These are phyloP conservation scores for Magnusiomyces suaveolens DNA, from an alignment of 1,139 yeast genomes.

Conservation along the genomic window DNA sequence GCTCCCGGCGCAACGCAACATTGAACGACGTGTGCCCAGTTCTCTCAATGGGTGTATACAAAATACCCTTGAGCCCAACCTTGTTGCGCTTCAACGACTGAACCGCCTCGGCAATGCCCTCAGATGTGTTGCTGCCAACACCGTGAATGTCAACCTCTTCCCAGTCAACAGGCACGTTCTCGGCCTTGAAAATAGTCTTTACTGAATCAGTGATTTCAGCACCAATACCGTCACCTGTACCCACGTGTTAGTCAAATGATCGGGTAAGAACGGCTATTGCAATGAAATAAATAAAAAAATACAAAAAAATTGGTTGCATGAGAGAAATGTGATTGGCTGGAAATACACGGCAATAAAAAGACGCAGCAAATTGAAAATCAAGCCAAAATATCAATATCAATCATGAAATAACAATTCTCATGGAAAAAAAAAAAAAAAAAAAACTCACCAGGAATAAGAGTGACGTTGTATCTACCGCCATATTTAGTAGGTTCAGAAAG, in stretches of 20 bases:
- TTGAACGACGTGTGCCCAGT: slow-evolving; percentile 74
- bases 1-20: slow-evolving; percentile 92
- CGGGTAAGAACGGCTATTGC: not conserved
- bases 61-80: slow-evolving; percentile 92
- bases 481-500: slow-evolving; percentile 67
- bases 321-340: too few species aligned
- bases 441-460: slow-evolving; percentile 68
- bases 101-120: slow-evolving; percentile 77
- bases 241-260: too few species aligned
- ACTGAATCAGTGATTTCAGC: slow-evolving; percentile 93
- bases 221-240: slow-evolving; percentile 95
- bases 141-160: slow-evolving; percentile 88
- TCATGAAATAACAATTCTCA: not conserved
- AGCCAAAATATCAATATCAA: slow-evolving; percentile 6
- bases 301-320: not conserved
- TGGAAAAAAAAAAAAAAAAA: too few species aligned
- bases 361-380: not conserved
- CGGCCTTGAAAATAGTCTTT: slow-evolving; percentile 74
- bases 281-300: too few species aligned
- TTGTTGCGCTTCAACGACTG: slow-evolving; percentile 90
- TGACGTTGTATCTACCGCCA: slow-evolving; percentile 89
- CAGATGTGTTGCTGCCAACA: slow-evolving; percentile 41
- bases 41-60: slow-evolving; percentile 77
- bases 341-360: too few species aligned
- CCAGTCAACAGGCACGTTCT: slow-evolving; percentile 87